Evolutionary conservation across 495 filamentous ascomycete species (phyloP), one percentile per base, ranked within the genome.

Genomic region (Jackrogersella minutella): DNA sequence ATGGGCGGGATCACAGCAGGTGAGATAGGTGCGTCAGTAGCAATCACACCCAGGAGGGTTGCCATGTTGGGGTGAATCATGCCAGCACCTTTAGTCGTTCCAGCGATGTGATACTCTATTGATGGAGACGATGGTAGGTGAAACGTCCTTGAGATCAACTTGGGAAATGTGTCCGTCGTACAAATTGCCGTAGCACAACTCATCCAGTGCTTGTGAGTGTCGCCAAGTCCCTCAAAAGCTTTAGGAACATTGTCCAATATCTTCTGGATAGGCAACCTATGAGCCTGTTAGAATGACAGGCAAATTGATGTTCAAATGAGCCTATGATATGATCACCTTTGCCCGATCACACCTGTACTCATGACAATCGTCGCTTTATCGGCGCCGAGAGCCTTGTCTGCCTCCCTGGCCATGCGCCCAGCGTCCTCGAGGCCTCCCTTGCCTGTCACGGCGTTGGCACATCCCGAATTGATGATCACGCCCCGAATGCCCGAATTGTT

Each of bases 41-140:
- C 93, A 72, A 98, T 86, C 55, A 98, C 91, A 46, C 91, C 94
- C 26, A 99, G 87, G 36, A 99, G 85, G 0, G 95, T 99, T 40
- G 93, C 95, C 94, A 99, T 97, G 81, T 99, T 97, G 17, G 95
- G 95, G 78, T 97, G 94, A 74, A 99, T 99, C 95, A 99, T 99
- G 70, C 95, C 95, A 11, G 95, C 96, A 43, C 95, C 95, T 79
- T 99, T 99, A 62, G 96, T 97, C 87, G 97, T 97, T 47, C 95
- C 95, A 22, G 91, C 93, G 22, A 99, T 89, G 68, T 84, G 81
- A 80, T 97, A 99, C 73, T 85, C 84, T 37, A 84, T 86, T 7
- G 80, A 79, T 2, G 90, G 88, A 7, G 91, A 91, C 8, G 91
- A 95, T 19, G 94, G 94, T 24, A 99, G 86, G 4, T 80, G 87